These are phyloP conservation scores for Mycena filopes DNA, from an alignment of 768 basidiomycete genomes.

Conservation along the genomic window DNA sequence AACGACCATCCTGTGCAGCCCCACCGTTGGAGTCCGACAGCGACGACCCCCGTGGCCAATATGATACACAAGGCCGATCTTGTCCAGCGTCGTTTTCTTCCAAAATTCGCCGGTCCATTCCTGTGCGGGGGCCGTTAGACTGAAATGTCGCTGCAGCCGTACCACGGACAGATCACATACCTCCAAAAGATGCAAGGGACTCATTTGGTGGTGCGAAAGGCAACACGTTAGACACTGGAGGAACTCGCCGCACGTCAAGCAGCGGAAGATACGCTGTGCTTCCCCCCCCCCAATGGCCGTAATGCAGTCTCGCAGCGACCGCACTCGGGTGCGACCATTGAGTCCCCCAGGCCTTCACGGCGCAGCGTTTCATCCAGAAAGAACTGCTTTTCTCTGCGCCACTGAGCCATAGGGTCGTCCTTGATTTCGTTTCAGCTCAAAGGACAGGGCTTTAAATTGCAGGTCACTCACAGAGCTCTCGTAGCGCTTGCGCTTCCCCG, in stretches of 20 bases:
- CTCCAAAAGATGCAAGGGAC: neutral
- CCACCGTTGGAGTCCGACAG: neutral
- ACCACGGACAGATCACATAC: neutral
- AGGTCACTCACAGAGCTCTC: conserved; percentile 3
- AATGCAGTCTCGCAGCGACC: neutral
- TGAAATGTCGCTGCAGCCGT: no score
- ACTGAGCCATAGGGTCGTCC: conserved; percentile 16
- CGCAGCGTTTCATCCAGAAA: conserved; percentile 17
- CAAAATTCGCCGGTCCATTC: conserved; percentile 29
- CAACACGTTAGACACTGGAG: conserved; percentile 8
- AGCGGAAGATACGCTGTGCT: conserved; percentile 1
- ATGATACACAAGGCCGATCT: conserved; percentile 21
- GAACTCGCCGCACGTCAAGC: conserved; percentile 6
- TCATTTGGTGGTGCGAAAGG: neutral
- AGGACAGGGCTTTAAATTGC: neutral
- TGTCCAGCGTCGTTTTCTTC: neutral
- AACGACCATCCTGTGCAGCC: neutral
- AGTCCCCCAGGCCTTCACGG: conserved; percentile 8
- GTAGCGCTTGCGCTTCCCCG: neutral
- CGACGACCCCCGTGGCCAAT: conserved; percentile 22
- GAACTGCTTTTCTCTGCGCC: neutral
- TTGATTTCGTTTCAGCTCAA: neutral
- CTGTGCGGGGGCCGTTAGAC: conserved; percentile 2
- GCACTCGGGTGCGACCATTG: neutral
- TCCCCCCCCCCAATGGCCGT: no score